Conservation (phyloP, 805 yeast species). For the Nakazawaea pomicola region DNA sequence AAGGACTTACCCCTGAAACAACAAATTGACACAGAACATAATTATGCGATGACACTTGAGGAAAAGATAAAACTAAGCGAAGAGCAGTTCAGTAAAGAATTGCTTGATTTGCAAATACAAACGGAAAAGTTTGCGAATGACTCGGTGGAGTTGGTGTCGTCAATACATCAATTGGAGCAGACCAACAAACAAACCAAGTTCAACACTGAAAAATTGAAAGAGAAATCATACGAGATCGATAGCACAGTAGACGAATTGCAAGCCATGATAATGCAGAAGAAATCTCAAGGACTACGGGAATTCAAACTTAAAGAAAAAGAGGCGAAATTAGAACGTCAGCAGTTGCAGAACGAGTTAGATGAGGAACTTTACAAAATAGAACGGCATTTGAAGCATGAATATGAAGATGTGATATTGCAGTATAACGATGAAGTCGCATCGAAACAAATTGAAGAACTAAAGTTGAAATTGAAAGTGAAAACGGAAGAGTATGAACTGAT, state of each 20-base stretch:
- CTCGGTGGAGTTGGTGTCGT: conserved; percentile 20
- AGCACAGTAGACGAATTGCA: conserved; percentile 13
- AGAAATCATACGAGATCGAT: conserved; percentile 19
- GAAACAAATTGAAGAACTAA: background rate
- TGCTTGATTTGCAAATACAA: conserved; percentile 4
- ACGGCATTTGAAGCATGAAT: conserved; percentile 14
- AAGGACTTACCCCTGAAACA: background rate
- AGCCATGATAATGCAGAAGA: background rate
- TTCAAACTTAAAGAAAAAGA: conserved; percentile 15
- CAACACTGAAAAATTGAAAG: conserved; percentile 22
- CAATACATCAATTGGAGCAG: conserved; percentile 19
- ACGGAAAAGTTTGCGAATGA: conserved; percentile 12
- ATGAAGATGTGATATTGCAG: conserved; percentile 11
- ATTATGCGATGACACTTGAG: too few species aligned
- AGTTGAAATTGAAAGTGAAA: background rate
- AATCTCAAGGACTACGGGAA: conserved; percentile 12
- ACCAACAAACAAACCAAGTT: conserved; percentile 19
- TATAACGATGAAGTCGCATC: conserved; percentile 5
- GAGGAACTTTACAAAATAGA: conserved; percentile 18
- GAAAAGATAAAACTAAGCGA: conserved; percentile 15
- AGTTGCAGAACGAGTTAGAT: conserved; percentile 14
- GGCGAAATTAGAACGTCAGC: conserved; percentile 14
- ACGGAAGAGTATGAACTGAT: background rate
- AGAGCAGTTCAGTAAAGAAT: background rate
- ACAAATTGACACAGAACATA: too few species aligned